phyloP scores from a whole-genome alignment of 768 basidiomycete genomes.

The Tremella mesenterica region DNA sequence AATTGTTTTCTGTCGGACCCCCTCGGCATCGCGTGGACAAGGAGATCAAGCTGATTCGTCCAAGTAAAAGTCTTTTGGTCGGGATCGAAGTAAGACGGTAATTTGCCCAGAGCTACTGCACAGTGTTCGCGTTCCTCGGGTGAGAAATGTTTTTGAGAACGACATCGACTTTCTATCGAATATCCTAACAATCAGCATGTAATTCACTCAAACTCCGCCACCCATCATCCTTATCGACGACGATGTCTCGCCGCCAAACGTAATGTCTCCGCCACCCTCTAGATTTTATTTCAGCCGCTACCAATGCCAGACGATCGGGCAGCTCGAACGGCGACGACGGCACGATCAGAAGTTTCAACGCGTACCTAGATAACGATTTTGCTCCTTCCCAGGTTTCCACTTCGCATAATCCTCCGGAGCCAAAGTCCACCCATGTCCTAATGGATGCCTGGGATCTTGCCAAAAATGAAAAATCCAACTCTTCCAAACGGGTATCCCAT shows the following conservation, averaged over 20 bases:
- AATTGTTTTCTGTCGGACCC: too few species aligned
- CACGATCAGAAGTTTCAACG: too few species aligned
- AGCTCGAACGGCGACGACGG: too few species aligned
- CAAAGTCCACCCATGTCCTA: conserved; percentile 19
- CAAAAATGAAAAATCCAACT: conserved; percentile 30
- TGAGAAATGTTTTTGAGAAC: background rate
- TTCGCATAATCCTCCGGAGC: conserved; percentile 19
- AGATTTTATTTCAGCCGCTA: too few species aligned
- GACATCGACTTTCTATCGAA: background rate
- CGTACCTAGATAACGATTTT: conserved; percentile 14
- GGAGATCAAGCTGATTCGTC: background rate
- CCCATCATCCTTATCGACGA: background rate
- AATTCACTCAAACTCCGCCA: too few species aligned
- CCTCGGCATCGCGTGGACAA: background rate
- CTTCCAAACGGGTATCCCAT: conserved; percentile 26
- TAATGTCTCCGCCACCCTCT: too few species aligned
- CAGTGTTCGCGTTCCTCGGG: background rate
- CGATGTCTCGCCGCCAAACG: too few species aligned
- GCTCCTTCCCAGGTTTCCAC: conserved; percentile 1
- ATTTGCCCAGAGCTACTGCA: background rate
- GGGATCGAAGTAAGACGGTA: background rate
- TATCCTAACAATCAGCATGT: background rate
- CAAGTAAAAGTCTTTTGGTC: background rate
- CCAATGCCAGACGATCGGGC: too few species aligned
- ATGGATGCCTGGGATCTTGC: conserved; percentile 11